These are phyloP conservation scores for Microcos paniculata DNA, from an alignment of 345 rosid genomes.

Conservation along the genomic window DNA sequence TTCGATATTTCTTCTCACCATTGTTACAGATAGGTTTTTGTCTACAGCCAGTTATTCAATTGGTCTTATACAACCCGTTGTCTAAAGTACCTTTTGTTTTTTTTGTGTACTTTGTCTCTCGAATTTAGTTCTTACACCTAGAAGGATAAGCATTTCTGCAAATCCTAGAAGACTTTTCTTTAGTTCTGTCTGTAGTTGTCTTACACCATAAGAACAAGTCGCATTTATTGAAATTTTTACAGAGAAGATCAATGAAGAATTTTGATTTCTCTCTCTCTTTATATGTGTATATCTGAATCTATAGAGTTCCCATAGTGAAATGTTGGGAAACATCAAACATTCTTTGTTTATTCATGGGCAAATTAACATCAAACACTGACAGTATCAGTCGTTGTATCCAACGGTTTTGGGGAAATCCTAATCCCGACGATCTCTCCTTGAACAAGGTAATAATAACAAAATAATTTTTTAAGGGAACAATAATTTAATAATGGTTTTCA, in stretches of 20 bases:
- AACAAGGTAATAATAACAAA: too few species aligned
- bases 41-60: background rate
- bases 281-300: background rate
- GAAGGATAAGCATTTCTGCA: background rate
- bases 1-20: background rate
- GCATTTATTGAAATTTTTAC: background rate
- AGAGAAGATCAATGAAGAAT: background rate
- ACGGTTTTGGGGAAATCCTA: too few species aligned
- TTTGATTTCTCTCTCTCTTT: background rate
- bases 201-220: background rate
- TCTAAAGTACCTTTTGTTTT: background rate
- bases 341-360: too few species aligned
- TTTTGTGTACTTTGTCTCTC: background rate
- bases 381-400: too few species aligned
- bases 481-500: too few species aligned
- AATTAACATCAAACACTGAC: too few species aligned
- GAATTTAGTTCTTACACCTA: background rate
- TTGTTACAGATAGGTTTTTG: background rate
- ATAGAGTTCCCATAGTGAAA: background rate
- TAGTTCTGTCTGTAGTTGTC: background rate
- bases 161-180: background rate
- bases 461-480: too few species aligned
- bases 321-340: too few species aligned
- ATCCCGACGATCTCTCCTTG: too few species aligned
- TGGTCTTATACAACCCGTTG: background rate